These are phyloP conservation scores for Solanum neorickii DNA, from an alignment of 257 asterid species.

Conservation along the genomic window DNA sequence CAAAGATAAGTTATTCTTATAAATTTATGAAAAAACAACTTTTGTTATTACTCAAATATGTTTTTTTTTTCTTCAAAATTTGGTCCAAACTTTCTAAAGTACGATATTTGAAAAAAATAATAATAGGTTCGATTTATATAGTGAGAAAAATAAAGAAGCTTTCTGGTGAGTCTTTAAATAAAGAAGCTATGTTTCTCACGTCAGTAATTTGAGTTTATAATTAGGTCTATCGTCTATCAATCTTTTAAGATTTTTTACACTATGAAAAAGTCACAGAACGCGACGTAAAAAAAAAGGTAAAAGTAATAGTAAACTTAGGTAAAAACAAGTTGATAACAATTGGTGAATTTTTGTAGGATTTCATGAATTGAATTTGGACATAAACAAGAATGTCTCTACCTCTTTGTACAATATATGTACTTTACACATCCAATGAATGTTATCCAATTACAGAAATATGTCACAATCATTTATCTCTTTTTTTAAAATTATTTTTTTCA, in stretches of 20 bases:
- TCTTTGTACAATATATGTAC: background rate
- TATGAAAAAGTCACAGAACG: background rate
- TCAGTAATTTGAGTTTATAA: background rate
- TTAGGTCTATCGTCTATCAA: background rate
- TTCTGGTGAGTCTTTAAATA: background rate
- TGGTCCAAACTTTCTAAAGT: background rate
- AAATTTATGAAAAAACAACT: too few species aligned
- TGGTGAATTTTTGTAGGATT: background rate
- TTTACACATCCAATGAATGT: slow-evolving; percentile 13
- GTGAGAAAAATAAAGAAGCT: background rate
- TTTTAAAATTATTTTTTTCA: background rate
- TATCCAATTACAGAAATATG: slow-evolving; percentile 15
- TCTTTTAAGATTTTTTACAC: background rate
- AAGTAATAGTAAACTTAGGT: background rate
- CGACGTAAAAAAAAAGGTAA: background rate
- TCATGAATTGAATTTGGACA: background rate
- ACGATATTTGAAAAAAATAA: too few species aligned
- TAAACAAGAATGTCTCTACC: background rate
- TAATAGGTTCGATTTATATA: too few species aligned
- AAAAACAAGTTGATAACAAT: background rate
- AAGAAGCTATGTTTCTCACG: background rate
- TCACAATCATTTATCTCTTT: slow-evolving; percentile 3
- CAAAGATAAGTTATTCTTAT: background rate
- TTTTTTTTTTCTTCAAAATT: too few species aligned
- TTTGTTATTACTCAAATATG: too few species aligned